Percentiles rank a stretch among this genome's conserved stretches.
These are phyloP conservation scores for Tetradesmus lagerheimii DNA, from an alignment of 139 green algal genomes.

Conservation along the genomic window DNA sequence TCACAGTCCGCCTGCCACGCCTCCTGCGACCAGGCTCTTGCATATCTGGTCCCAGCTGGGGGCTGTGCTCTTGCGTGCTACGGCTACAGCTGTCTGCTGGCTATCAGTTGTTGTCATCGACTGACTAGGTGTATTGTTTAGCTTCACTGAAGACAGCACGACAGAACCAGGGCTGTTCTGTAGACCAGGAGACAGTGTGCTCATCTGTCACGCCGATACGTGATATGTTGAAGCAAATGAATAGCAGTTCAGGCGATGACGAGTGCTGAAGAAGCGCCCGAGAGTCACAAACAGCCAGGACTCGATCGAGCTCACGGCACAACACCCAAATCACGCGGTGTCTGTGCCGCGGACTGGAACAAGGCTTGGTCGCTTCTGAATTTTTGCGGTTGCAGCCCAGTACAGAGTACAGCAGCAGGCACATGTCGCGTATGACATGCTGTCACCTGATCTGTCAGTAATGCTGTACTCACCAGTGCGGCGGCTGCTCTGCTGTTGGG, in stretches of 20 bases:
- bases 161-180: conserved; percentile 20
- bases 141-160: neutral
- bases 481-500: neutral
- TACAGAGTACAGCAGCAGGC: neutral
- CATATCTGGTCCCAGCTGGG: conserved; percentile 63
- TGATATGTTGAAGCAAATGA: neutral
- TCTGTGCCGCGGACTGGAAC: neutral
- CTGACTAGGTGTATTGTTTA: neutral
- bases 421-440: neutral
- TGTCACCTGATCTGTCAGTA: conserved; percentile 3
- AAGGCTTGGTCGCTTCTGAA: neutral
- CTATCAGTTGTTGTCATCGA: conserved; percentile 29
- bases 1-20: conserved; percentile 93
- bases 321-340: neutral
- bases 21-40: conserved; percentile 90
- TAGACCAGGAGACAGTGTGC: conserved; percentile 9
- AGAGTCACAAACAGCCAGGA: neutral
- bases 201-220: neutral
- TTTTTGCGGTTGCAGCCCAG: neutral
- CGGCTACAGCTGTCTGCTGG: neutral
- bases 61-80: conserved; percentile 37
- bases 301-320: neutral
- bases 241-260: neutral
- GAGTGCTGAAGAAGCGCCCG: neutral
- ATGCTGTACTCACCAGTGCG: neutral